phyloP scores from a whole-genome alignment of 179 eudicot genomes.

The Spergularia azorica region DNA sequence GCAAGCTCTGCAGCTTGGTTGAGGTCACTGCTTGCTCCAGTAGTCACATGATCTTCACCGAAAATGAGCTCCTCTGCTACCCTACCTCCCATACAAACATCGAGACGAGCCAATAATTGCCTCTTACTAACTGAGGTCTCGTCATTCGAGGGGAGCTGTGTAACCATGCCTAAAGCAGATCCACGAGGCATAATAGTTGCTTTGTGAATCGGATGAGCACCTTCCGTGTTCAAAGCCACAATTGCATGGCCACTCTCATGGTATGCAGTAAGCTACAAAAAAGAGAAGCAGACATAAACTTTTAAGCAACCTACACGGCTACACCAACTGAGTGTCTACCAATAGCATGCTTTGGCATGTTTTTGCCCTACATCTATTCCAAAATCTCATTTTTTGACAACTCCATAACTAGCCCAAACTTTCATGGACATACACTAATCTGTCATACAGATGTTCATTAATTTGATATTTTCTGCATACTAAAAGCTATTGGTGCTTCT shows the following conservation, averaged over 20 bases:
- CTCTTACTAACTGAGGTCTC: conserved; percentile 89
- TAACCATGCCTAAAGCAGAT: conserved; percentile 96
- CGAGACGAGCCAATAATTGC: conserved; percentile 87
- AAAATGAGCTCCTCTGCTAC: conserved; percentile 97
- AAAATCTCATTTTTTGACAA: too few relatives aligned
- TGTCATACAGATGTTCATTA: too few relatives aligned
- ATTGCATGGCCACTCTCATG: conserved; percentile 99
- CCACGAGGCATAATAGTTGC: conserved; percentile 98
- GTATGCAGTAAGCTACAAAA: conserved; percentile 91
- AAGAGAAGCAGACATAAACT: neutral
- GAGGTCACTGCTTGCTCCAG: conserved; percentile 97
- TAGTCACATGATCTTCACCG: conserved; percentile 84
- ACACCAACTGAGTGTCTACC: neutral
- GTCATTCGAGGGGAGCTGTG: conserved; percentile 88
- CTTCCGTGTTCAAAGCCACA: conserved; percentile 84
- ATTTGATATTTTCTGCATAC: too few relatives aligned
- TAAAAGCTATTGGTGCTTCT: too few relatives aligned
- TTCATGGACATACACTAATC: too few relatives aligned
- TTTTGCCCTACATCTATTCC: too few relatives aligned
- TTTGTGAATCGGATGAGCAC: conserved; percentile 97
- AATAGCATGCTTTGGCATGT: too few relatives aligned
- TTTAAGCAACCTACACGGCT: neutral
- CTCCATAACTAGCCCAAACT: too few relatives aligned
- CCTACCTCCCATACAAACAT: conserved; percentile 99
- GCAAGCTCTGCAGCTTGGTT: conserved; percentile 91